Evolutionary conservation across 2,329 filamentous ascomycete genomes (phyloP).

Genomic region (Aureobasidium sp.): DNA sequence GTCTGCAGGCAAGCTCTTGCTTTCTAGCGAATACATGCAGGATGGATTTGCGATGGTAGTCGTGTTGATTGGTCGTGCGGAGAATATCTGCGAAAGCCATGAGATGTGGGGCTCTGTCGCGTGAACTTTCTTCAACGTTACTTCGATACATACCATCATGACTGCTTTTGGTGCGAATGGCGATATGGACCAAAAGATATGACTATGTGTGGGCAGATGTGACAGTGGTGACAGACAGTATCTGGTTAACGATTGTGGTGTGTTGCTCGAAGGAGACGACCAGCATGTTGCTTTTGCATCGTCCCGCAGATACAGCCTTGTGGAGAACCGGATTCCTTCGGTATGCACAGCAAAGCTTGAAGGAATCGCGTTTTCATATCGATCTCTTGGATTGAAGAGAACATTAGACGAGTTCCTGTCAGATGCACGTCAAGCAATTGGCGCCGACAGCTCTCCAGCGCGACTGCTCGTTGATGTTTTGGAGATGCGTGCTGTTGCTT

Average conservation of each 20-base stretch:
- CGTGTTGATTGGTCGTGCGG: slow-evolving; percentile 2
- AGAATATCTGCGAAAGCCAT: slow-evolving; percentile 1
- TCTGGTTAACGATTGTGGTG: not conserved
- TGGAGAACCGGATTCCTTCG: not conserved
- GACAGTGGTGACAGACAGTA: not conserved
- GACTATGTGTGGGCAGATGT: not conserved
- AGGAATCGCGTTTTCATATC: not conserved
- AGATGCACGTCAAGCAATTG: not conserved
- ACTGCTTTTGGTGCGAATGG: not conserved
- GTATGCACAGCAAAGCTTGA: not conserved
- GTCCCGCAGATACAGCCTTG: not conserved
- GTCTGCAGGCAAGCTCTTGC: not conserved
- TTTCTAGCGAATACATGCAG: slow-evolving; percentile 6
- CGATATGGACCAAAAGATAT: no score
- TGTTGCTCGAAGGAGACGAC: not conserved
- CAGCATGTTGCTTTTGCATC: not conserved
- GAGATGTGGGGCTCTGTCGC: not conserved
- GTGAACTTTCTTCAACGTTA: not conserved
- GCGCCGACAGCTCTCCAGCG: not conserved
- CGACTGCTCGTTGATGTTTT: not conserved
- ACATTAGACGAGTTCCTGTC: no score
- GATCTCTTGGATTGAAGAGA: not conserved
- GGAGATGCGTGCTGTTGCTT: not conserved
- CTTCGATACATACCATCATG: not conserved
- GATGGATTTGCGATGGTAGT: not conserved